phyloP scores from a whole-genome alignment of 163 green algal species.

The Trebouxia gelatinosa region DNA sequence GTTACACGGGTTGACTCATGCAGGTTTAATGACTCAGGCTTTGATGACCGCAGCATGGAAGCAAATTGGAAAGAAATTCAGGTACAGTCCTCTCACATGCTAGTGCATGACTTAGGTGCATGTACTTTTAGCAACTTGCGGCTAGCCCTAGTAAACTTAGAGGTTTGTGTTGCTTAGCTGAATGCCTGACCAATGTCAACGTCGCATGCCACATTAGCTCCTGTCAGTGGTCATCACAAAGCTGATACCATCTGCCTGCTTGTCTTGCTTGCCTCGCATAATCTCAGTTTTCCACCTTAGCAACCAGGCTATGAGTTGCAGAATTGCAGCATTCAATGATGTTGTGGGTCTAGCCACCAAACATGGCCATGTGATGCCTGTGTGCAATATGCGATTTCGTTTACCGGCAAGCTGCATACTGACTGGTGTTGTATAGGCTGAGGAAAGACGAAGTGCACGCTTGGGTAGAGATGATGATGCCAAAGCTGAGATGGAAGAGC shows the following conservation, averaged over 20 bases:
- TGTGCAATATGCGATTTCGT: too few relatives aligned
- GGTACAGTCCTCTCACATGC: background rate
- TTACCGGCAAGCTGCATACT: too few relatives aligned
- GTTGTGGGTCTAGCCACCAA: background rate
- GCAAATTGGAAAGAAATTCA: constrained; percentile 28
- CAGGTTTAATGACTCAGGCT: constrained; percentile 32
- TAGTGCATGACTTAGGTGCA: background rate
- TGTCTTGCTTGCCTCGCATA: background rate
- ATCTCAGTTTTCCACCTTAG: background rate
- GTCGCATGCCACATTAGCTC: background rate
- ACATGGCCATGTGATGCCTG: background rate
- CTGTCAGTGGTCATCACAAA: too few relatives aligned
- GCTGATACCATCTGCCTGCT: background rate
- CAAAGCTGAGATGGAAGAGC: constrained; percentile 19
- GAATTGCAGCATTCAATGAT: too few relatives aligned
- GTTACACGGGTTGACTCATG: background rate
- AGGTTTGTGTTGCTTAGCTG: too few relatives aligned
- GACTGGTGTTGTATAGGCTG: constrained; percentile 25
- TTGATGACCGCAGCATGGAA: constrained; percentile 45
- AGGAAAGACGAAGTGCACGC: constrained; percentile 39
- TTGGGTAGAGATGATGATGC: constrained; percentile 40
- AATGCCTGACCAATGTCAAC: background rate
- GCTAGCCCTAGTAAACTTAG: background rate
- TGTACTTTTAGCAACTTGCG: background rate
- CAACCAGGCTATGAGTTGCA: background rate